Conservation (phyloP, 305 asterid species). For the Fraxinus dipetala region DNA sequence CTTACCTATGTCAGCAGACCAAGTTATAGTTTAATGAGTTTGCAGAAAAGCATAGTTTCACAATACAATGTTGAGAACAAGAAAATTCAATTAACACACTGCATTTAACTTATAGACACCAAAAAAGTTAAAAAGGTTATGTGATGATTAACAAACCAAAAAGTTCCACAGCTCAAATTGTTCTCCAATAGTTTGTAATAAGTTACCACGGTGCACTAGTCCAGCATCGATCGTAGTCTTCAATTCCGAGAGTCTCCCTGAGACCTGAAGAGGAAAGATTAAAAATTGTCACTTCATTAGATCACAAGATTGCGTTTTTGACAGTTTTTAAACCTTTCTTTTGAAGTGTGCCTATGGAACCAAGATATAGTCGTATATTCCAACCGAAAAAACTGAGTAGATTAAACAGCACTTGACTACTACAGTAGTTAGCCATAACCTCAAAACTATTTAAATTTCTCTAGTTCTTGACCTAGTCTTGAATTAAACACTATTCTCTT, state of each 20-base stretch:
- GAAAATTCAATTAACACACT: neutral
- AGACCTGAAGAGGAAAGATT: slow-evolving; percentile 56
- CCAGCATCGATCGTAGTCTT: slow-evolving; percentile 98
- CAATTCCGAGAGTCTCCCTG: slow-evolving; percentile 79
- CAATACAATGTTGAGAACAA: neutral
- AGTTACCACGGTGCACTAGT: slow-evolving; percentile 74
- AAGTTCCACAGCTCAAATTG: slow-evolving; percentile 82
- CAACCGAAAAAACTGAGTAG: neutral
- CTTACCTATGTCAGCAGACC: slow-evolving; percentile 55
- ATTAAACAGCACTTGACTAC: neutral
- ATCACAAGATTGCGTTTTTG: neutral
- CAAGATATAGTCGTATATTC: neutral
- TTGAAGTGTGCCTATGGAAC: neutral
- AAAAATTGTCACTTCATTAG: neutral
- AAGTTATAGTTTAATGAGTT: slow-evolving; percentile 23
- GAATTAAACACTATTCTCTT: neutral
- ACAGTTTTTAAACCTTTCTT: neutral
- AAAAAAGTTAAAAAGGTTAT: neutral
- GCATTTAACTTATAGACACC: neutral
- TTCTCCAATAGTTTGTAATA: slow-evolving; percentile 75
- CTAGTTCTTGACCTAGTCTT: neutral
- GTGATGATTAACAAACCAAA: slow-evolving; percentile 51
- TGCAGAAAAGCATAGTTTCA: slow-evolving; percentile 4
- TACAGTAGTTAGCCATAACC: neutral
- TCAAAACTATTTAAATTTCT: neutral